These are phyloP conservation scores for Acacia melanoxylon DNA, from an alignment of 306 rosid genomes.

Conservation along the genomic window DNA sequence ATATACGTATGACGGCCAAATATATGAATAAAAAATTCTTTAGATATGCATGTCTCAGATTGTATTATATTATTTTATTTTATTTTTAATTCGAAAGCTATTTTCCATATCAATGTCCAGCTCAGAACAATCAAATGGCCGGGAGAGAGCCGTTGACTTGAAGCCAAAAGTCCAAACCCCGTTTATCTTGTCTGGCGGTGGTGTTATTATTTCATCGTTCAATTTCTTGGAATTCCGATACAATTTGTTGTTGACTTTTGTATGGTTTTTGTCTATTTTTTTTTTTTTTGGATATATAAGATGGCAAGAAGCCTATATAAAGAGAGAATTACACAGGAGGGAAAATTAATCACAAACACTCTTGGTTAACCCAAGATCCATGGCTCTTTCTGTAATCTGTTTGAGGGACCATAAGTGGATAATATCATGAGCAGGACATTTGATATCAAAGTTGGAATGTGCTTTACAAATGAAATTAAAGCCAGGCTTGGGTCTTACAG, in stretches of 20 bases:
- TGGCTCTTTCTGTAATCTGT: slow-evolving; percentile 9
- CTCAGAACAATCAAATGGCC: slow-evolving; percentile 5
- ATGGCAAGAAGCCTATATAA: too few relatives aligned
- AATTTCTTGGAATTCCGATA: slow-evolving; percentile 21
- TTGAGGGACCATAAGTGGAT: too few relatives aligned
- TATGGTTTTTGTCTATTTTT: not conserved
- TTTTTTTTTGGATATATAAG: too few relatives aligned
- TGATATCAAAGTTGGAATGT: fast-evolving
- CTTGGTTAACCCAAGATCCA: too few relatives aligned
- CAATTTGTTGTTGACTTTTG: not conserved
- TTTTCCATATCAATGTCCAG: slow-evolving; percentile 26
- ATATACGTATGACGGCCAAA: not conserved
- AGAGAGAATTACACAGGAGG: too few relatives aligned
- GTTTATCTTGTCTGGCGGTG: slow-evolving; percentile 24
- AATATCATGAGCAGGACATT: not conserved
- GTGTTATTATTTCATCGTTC: not conserved
- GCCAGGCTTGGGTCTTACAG: too few relatives aligned
- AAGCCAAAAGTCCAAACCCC: slow-evolving; percentile 28
- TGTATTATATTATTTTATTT: not conserved
- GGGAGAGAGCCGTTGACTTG: slow-evolving; percentile 24
- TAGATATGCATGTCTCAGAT: not conserved
- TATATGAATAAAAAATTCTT: not conserved
- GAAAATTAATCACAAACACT: too few relatives aligned
- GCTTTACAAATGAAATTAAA: too few relatives aligned
- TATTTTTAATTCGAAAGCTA: not conserved